Conservation (phyloP, 164 flowering plant genomes). For the Umbilicus rupestris region DNA sequence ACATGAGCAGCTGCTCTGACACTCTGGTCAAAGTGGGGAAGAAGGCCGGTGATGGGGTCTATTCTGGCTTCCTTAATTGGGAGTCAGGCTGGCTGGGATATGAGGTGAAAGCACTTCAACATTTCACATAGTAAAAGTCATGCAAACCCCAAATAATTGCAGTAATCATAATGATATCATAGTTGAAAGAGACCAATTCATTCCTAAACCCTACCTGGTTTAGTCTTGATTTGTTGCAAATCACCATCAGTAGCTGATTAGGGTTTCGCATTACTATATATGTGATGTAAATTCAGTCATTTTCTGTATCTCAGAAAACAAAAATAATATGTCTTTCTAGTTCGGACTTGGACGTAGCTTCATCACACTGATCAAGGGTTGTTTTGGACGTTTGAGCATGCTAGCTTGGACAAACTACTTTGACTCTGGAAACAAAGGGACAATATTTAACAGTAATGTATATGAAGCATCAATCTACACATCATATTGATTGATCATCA, state of each 20-base stretch:
- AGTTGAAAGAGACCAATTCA: neutral
- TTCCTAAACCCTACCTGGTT: neutral
- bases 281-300: too few relatives aligned
- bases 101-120: neutral
- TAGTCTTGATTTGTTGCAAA: neutral
- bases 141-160: neutral
- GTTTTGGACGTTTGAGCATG: neutral
- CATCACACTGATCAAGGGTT: too few relatives aligned
- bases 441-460: neutral
- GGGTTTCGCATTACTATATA: too few relatives aligned
- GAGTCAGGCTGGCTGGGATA: neutral
- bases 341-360: too few relatives aligned
- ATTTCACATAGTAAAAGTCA: neutral
- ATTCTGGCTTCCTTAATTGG: slow-evolving; percentile 2
- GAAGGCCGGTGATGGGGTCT: neutral
- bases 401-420: slow-evolving; percentile 4
- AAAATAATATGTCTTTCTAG: too few relatives aligned
- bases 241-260: too few relatives aligned
- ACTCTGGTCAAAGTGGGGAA: slow-evolving; percentile 3
- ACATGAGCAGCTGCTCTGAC: neutral
- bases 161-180: neutral
- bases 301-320: too few relatives aligned
- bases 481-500: neutral
- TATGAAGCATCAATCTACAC: neutral
- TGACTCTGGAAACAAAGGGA: neutral